These are phyloP conservation scores for Chlamydomonas schloesseri DNA, from an alignment of 139 green algal genomes.

Conservation along the genomic window DNA sequence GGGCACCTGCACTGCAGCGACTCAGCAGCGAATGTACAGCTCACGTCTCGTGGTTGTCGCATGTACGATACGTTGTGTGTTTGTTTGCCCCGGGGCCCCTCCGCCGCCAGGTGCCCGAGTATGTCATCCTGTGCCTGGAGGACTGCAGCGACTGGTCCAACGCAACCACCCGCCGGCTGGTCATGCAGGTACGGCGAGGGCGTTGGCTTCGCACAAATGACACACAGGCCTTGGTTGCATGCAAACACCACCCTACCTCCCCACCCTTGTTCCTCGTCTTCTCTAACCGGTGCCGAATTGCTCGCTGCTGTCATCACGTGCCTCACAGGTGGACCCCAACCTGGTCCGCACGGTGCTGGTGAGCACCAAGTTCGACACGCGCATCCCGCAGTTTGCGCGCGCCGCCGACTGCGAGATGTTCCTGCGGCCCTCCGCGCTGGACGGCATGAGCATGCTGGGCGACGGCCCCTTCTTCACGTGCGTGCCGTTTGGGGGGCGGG, in stretches of 20 bases:
- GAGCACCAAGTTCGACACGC: constrained; percentile 96
- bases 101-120: constrained; percentile 79
- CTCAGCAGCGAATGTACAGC: too few relatives aligned
- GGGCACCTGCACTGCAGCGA: too few relatives aligned
- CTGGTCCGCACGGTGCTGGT: constrained; percentile 94
- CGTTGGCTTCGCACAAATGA: not conserved
- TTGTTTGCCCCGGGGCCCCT: too few relatives aligned
- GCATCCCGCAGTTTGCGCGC: constrained; percentile 92
- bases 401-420: constrained; percentile 92
- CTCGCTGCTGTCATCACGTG: too few relatives aligned
- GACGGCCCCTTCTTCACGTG: constrained; percentile 94
- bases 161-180: constrained; percentile 90
- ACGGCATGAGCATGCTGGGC: constrained; percentile 85
- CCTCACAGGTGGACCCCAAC: constrained; percentile 90
- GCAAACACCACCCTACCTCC: too few relatives aligned
- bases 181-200: constrained; percentile 82
- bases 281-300: too few relatives aligned
- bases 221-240: too few relatives aligned
- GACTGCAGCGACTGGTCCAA: constrained; percentile 96
- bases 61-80: too few relatives aligned
- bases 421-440: constrained; percentile 81
- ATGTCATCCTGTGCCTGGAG: constrained; percentile 97
- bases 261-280: too few relatives aligned
- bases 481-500: not conserved
- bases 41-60: too few relatives aligned